Conservation (phyloP, 78 protist species). For the slime mould (Dictyostelium discoideum) region dicty_2.7 NC_007091.3:353001-353500, state of each 20-base stretch:
- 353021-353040: no score
- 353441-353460: conserved; percentile 95
- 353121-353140: conserved; percentile 69
- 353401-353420: conserved; percentile 89
- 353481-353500: conserved; percentile 85
- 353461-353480: conserved; percentile 79
- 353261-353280: conserved; percentile 94
- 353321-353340: conserved; percentile 58
- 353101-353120: no score
- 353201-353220: conserved; percentile 90
- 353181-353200: conserved; percentile 76
- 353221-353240: conserved; percentile 95
- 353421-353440: conserved; percentile 95
- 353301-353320: conserved; percentile 78
- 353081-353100: no score
- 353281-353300: conserved; percentile 96
- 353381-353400: conserved; percentile 75
- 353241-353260: conserved; percentile 80
- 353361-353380: conserved; percentile 77
- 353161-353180: conserved; percentile 32
- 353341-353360: conserved; percentile 76
- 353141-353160: conserved; percentile 84
- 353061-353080: no score
- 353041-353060: no score
- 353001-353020: no score